Base-by-base conservation (phyloP, 495 filamentous ascomycete genomes). In the Tuber calosporum region DNA sequence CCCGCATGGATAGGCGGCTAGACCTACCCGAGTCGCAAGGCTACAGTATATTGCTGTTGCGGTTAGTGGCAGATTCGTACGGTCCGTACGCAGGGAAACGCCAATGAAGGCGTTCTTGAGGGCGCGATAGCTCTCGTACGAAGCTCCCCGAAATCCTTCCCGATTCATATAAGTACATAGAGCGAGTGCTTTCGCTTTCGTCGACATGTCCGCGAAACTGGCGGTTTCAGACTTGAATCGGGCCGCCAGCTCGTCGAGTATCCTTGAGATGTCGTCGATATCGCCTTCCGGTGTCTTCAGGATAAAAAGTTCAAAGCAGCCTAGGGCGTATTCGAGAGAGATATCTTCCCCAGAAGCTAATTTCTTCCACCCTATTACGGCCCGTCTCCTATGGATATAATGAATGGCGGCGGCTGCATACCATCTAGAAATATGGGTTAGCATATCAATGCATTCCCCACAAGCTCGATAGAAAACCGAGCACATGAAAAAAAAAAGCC, bases 61-160 rank as follows among this genome's bases (percentile, higher is more conserved):
- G 69, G 90, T 86, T 66, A 92, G 80, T 0, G 90, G 90, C 15
- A 92, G 82, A 37, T 88, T 87, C 39, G 87, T 86, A 69, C 90
- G 89, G 6, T 82, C 82, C 66, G 86, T 86, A 34, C 83, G 84
- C 66, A 92, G 78, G 11, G 88, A 89, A 41, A 93, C 84, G 13
- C 93, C 92, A 70, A 99, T 87, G 70, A 96, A 91, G 74, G 90
- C 94, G 78, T 97, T 96, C 73, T 91, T 88, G 37, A 99, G 80
- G 66, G 89, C 88, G 73, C 90, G 89, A 79, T 96, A 97, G 19
- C 84, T 80, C n/a, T 87, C 87, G 19, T 85, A 82, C 26, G 83
- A 78, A 45, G 94, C 87, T 11, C 93, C 93, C 1, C 87, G 89
- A 70, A 96, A 85, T 40, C 90, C 87, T 43, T 90, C 85, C 2